Percentiles rank a stretch among this genome's conserved stretches.
Conservation (phyloP, 441 rosid species). For the Croton laevigatus region DNA sequence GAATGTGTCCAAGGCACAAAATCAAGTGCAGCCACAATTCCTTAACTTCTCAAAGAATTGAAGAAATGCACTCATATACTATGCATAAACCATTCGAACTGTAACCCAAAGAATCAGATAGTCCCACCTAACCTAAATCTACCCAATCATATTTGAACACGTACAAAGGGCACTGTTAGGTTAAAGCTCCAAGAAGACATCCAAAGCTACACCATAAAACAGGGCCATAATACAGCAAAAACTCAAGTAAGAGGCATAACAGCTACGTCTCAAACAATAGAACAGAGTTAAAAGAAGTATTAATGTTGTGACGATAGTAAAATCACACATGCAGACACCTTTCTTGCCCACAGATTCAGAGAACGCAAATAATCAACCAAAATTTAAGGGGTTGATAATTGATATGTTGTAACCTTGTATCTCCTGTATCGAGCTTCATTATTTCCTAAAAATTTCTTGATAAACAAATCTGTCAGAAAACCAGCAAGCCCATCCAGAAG, state of each 20-base stretch:
- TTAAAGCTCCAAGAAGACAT: neutral
- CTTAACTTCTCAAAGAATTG: neutral
- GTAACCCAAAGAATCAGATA: neutral
- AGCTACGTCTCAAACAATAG: neutral
- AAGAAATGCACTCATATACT: neutral
- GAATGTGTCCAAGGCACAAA: neutral
- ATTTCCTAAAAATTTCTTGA: constrained; percentile 92
- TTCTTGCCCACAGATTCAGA: neutral
- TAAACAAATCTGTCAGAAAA: constrained; percentile 83
- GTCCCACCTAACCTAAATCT: neutral
- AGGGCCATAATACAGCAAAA: neutral
- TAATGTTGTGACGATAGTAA: neutral
- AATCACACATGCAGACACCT: neutral
- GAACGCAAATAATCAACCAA: neutral
- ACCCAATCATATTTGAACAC: neutral
- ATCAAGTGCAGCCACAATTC: neutral
- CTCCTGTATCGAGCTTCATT: constrained; percentile 94
- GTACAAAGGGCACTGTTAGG: too few species aligned
- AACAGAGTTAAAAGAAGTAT: neutral
- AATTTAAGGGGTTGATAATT: neutral
- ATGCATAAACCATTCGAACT: neutral
- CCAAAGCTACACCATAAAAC: neutral
- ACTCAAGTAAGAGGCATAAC: neutral
- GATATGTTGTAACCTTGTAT: constrained; percentile 65
- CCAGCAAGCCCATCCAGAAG: constrained; percentile 97